Percentiles rank a stretch among this genome's conserved stretches.
phyloP scores from a whole-genome alignment of 2,329 filamentous ascomycete genomes.

The Nannizziopsis arthrosporioides region DNA sequence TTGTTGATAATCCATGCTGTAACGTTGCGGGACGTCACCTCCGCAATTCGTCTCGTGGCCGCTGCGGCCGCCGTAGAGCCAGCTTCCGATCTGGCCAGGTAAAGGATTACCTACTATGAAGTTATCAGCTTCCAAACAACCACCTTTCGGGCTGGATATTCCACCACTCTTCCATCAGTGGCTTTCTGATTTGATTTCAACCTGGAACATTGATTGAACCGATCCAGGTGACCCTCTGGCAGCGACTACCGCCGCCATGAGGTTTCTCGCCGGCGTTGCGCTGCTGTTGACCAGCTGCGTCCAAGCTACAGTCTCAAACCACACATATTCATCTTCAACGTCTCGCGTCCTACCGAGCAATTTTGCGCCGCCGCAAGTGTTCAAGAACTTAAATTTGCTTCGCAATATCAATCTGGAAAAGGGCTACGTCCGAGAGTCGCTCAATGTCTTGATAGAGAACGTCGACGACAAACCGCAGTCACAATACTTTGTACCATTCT shows the following conservation, averaged over 20 bases:
- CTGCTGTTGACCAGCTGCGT: slow-evolving; percentile 26
- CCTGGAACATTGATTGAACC: slow-evolving; percentile 16
- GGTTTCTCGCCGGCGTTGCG: slow-evolving; percentile 28
- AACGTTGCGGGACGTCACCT: not conserved
- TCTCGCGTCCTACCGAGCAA: slow-evolving; percentile 30
- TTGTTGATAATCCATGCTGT: not conserved
- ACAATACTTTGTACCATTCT: slow-evolving; percentile 87
- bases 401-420: slow-evolving; percentile 88
- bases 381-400: slow-evolving; percentile 86
- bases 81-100: slow-evolving; percentile 4
- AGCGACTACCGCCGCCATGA: slow-evolving; percentile 29
- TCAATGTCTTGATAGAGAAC: slow-evolving; percentile 94
- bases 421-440: slow-evolving; percentile 74
- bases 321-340: slow-evolving; percentile 20
- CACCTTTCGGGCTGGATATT: too few relatives aligned
- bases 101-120: not conserved
- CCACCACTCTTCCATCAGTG: not conserved
- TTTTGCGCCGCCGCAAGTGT: slow-evolving; percentile 80
- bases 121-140: not conserved
- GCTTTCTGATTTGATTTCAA: not conserved
- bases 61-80: slow-evolving; percentile 25
- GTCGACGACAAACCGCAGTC: slow-evolving; percentile 63
- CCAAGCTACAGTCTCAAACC: slow-evolving; percentile 22
- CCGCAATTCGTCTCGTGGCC: slow-evolving; percentile 19
- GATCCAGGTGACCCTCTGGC: slow-evolving; percentile 21